Conservation (phyloP, 2,329 filamentous ascomycete genomes). For the Arachnopeziza araneosa region DNA sequence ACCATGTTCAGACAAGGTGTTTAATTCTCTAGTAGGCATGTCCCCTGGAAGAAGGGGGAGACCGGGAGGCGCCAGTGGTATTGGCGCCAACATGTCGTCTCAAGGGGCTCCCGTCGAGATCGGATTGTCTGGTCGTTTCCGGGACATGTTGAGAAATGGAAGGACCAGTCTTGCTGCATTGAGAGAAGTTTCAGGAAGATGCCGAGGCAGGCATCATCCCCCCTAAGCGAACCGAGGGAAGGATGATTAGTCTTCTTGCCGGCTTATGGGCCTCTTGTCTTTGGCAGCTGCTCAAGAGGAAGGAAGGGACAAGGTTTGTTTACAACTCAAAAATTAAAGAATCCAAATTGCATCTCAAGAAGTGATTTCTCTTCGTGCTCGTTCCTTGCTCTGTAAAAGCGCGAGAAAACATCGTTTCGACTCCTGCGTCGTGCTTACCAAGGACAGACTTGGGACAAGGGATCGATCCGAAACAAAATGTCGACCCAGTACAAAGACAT, state of each 20-base stretch:
- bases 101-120: not conserved
- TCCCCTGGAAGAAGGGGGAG: not conserved
- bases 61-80: not conserved
- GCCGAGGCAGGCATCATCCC: not conserved
- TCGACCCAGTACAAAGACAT: constrained; percentile 35
- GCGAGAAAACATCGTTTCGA: too few relatives aligned
- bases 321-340: too few relatives aligned
- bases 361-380: too few relatives aligned
- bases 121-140: not conserved
- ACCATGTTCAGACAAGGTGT: not conserved
- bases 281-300: too few relatives aligned
- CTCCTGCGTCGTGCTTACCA: too few relatives aligned
- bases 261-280: too few relatives aligned
- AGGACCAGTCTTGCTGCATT: not conserved
- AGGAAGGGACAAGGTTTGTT: too few relatives aligned
- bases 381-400: too few relatives aligned
- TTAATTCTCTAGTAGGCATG: not conserved
- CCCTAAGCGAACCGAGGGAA: not conserved
- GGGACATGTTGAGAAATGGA: not conserved
- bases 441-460: too few relatives aligned
- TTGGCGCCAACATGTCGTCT: not conserved
- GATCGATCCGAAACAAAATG: not conserved
- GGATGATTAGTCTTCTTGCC: not conserved
- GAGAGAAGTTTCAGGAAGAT: not conserved
- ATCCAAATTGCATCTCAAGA: too few relatives aligned